Conservation (phyloP, 345 rosid species). For the Abelmoschus esculentus region DNA sequence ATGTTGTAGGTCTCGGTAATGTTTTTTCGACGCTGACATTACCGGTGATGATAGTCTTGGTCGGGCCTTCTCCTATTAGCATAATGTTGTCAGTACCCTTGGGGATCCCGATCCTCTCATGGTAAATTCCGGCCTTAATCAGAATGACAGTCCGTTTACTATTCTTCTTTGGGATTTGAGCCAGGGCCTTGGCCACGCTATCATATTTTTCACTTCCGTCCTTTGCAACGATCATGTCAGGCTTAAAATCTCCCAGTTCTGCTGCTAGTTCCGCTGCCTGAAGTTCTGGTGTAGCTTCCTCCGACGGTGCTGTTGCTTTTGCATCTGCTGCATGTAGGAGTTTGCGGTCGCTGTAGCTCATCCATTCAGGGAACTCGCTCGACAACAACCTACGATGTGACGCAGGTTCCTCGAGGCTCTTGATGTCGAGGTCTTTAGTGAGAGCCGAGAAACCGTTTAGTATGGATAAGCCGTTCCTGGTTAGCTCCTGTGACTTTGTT, state of each 20-base stretch:
- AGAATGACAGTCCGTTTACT: too few species aligned
- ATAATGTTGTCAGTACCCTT: slow-evolving; percentile 27
- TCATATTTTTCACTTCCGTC: too few species aligned
- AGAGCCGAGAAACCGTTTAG: not conserved
- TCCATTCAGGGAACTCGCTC: not conserved
- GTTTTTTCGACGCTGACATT: slow-evolving; percentile 24
- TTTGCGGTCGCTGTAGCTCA: not conserved
- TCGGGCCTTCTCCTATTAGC: slow-evolving; percentile 70
- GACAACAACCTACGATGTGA: slow-evolving; percentile 26
- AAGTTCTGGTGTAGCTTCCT: too few species aligned
- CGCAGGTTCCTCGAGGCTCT: too few species aligned
- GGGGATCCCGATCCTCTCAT: slow-evolving; percentile 9
- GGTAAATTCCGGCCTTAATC: too few species aligned
- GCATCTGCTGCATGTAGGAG: not conserved
- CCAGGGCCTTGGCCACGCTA: too few species aligned
- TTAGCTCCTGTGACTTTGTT: not conserved
- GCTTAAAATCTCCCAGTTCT: not conserved
- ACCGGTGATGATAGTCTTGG: slow-evolving; percentile 56
- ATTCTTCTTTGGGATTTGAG: too few species aligned
- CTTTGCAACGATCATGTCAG: too few species aligned
- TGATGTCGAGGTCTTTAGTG: not conserved
- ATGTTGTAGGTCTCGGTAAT: slow-evolving; percentile 34
- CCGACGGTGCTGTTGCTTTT: too few species aligned
- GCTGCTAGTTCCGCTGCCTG: too few species aligned
- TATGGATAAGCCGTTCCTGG: not conserved